Evolutionary conservation across 768 basidiomycete species (phyloP).

Genomic region (Epithele typhae): DNA sequence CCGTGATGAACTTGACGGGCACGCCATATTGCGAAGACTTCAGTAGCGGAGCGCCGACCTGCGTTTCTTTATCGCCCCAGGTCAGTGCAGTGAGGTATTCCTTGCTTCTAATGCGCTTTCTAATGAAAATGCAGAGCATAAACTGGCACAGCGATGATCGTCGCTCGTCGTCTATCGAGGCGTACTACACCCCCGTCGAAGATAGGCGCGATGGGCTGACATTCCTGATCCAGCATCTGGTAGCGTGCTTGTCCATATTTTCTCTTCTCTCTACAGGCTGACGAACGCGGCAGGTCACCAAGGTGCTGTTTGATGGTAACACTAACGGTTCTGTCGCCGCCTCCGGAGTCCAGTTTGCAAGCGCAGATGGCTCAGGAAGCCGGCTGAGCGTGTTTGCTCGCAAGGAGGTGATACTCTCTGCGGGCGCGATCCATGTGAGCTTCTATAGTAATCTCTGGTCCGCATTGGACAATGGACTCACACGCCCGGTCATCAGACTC

Average conservation of each 20-base stretch:
- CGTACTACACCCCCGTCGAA: conserved; percentile 54
- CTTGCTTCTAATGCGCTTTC: too few relatives aligned
- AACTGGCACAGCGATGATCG: conserved; percentile 32
- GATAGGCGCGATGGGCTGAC: conserved; percentile 43
- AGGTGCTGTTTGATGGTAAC: conserved; percentile 33
- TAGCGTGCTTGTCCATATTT: not conserved
- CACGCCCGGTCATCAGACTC: conserved; percentile 18
- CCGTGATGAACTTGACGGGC: conserved; percentile 43
- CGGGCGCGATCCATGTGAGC: conserved; percentile 39
- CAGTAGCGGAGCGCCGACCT: conserved; percentile 53
- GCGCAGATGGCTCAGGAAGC: conserved; percentile 28
- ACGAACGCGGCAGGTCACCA: conserved; percentile 23
- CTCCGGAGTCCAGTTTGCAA: conserved; percentile 43
- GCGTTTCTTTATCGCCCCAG: conserved; percentile 49
- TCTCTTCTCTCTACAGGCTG: not conserved
- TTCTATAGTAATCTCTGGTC: not conserved
- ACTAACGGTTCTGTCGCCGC: conserved; percentile 35
- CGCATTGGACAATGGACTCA: too few relatives aligned
- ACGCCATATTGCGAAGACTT: conserved; percentile 45
- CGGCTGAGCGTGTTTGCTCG: conserved; percentile 38
- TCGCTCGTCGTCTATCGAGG: conserved; percentile 49
- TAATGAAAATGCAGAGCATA: conserved; percentile 35
- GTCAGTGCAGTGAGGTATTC: conserved; percentile 27
- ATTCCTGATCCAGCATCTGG: conserved; percentile 30
- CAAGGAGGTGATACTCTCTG: conserved; percentile 49